Evolutionary conservation across 2,329 filamentous ascomycete genomes (phyloP), one percentile per base, ranked within the genome.

Genomic region (Didymellaceae sp.): DNA sequence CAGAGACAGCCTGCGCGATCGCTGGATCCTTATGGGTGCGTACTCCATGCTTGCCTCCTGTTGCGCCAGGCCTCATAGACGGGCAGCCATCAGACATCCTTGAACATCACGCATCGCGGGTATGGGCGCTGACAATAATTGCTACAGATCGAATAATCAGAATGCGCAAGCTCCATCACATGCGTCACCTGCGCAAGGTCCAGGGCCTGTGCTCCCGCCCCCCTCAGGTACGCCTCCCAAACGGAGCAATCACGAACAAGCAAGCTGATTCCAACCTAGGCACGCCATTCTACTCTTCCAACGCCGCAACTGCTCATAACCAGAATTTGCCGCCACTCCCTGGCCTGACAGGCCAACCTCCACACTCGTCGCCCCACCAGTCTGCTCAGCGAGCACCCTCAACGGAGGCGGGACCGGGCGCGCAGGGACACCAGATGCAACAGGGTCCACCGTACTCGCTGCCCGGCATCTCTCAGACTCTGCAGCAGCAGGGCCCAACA

Each of bases 261-360:
- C n/a, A n/a, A 44, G 47, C 59, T 71, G 51, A 70, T 45, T 14
- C 13, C 33, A 28, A 32, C 18, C 34, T 26, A 73, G 61, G 59
- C 62, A 69, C 54, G 54, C 70, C 65, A 52, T 79, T 72, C 61
- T 78, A 69, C 65, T 71, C 63, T 60, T 75, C 70, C 60, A 75
- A 58, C 56, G 69, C 65, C 11, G 60, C 70, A 13, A 45, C 61
- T 3, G 57, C 61, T 33, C 73, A 67, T 38, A 73, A 71, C 20
- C 78, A 79, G 57, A 76, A 66, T 40, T 68, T 80, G 16, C 77
- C 78, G 22, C 68, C 71, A 20, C 66, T 80, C 18, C 65, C 76
- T 25, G 75, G 76, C 24, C 58, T 81, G 53, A 73, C 72, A 40
- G 70, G 71, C 30, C 75, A 77, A 37, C 76, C 73, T 21, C 74